phyloP scores from a whole-genome alignment of 2,329 filamentous ascomycete species.

The Thelonectria discophora region DNA sequence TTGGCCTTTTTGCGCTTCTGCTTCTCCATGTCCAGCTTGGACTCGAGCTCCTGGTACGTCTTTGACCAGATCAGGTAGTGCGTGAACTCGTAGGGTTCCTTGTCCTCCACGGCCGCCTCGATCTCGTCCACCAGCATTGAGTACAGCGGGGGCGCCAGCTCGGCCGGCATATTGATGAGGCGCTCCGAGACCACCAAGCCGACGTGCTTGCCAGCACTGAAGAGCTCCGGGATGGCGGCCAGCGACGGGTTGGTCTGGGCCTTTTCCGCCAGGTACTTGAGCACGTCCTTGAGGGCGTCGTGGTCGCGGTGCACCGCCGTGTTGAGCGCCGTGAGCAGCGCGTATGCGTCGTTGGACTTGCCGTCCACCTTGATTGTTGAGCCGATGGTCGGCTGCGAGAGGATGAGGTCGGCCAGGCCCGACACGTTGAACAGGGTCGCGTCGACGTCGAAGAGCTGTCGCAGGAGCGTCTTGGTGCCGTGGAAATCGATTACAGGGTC shows the following conservation, averaged over 20 bases:
- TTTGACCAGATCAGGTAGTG: slow-evolving; percentile 94
- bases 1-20: slow-evolving; percentile 72
- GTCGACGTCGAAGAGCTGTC: slow-evolving; percentile 93
- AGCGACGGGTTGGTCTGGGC: slow-evolving; percentile 64
- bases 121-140: slow-evolving; percentile 93
- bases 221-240: slow-evolving; percentile 64
- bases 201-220: slow-evolving; percentile 67
- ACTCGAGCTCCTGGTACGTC: slow-evolving; percentile 89
- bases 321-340: slow-evolving; percentile 89
- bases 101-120: slow-evolving; percentile 84
- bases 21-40: slow-evolving; percentile 74
- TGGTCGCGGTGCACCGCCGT: slow-evolving; percentile 80
- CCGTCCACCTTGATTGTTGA: slow-evolving; percentile 98
- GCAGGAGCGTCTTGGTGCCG: slow-evolving; percentile 86
- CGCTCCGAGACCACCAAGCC: slow-evolving; percentile 92
- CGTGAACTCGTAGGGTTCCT: slow-evolving; percentile 90
- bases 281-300: slow-evolving; percentile 74
- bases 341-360: slow-evolving; percentile 90
- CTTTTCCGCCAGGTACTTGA: slow-evolving; percentile 73
- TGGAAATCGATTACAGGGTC: slow-evolving; percentile 91
- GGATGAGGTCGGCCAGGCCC: slow-evolving; percentile 82
- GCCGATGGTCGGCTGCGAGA: slow-evolving; percentile 86
- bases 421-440: slow-evolving; percentile 87
- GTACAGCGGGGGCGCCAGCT: slow-evolving; percentile 94
- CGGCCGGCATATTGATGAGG: slow-evolving; percentile 94